A percentile compares a stretch with the other conserved stretches of the same genome.
These are phyloP conservation scores for Fraxinus angustifolia DNA, from an alignment of 305 asterid genomes.

Conservation along the genomic window DNA sequence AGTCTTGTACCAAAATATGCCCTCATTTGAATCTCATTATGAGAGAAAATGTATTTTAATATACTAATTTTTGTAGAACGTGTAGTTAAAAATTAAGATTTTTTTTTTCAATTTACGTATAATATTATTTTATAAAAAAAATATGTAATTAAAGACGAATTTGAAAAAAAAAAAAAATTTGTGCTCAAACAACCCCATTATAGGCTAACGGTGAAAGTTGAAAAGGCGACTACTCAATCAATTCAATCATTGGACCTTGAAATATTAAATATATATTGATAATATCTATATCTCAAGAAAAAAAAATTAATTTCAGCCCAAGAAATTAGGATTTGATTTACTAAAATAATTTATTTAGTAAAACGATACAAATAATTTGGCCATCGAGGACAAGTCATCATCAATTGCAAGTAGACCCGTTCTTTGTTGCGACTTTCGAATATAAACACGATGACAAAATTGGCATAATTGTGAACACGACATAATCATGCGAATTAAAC, in stretches of 20 bases:
- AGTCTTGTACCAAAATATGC: too few relatives aligned
- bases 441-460: not conserved
- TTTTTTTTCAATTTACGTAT: too few relatives aligned
- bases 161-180: too few relatives aligned
- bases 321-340: not conserved
- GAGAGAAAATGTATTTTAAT: too few relatives aligned
- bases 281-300: not conserved
- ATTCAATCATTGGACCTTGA: not conserved
- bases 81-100: too few relatives aligned
- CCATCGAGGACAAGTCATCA: not conserved
- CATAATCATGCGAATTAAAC: not conserved
- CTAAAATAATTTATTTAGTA: not conserved
- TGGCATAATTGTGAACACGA: not conserved
- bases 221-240: not conserved
- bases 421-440: not conserved
- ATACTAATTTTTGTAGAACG: too few relatives aligned
- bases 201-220: not conserved
- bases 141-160: too few relatives aligned
- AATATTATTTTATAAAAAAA: too few relatives aligned
- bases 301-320: not conserved
- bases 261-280: too few relatives aligned
- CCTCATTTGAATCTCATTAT: too few relatives aligned
- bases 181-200: too few relatives aligned
- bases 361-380: not conserved
- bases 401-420: not conserved